These are phyloP conservation scores for Sordaria brevicollis DNA, from an alignment of 495 filamentous ascomycete genomes.

Conservation along the genomic window DNA sequence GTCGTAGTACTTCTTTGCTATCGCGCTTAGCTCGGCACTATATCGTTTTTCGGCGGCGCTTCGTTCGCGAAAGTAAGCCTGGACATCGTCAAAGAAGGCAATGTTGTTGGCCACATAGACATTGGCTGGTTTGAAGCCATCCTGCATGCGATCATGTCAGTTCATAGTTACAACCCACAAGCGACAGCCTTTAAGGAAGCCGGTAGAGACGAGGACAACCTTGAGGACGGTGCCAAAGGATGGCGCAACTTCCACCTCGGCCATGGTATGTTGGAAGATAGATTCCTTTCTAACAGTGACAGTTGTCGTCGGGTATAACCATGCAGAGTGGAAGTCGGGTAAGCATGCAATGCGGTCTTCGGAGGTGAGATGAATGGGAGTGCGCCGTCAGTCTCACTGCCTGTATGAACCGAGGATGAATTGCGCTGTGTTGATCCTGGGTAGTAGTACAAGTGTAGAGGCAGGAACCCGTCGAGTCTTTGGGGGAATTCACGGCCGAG, in stretches of 20 bases:
- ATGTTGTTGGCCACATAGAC: conserved; percentile 85
- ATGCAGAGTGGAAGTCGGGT: conserved; percentile 10
- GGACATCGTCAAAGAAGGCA: conserved; percentile 90
- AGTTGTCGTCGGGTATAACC: conserved; percentile 8
- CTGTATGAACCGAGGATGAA: not conserved
- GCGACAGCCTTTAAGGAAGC: not conserved
- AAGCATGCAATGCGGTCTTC: conserved; percentile 2
- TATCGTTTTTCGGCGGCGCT: conserved; percentile 95
- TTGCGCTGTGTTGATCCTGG: not conserved
- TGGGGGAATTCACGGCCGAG: not conserved
- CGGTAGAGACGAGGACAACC: conserved; percentile 37
- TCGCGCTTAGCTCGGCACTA: conserved; percentile 67
- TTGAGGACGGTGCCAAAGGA: conserved; percentile 87
- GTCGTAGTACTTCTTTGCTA: conserved; percentile 93
- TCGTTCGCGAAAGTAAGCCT: conserved; percentile 93
- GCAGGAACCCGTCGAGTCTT: not conserved
- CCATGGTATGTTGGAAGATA: conserved; percentile 42
- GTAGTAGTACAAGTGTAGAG: not conserved
- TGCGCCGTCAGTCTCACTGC: not conserved
- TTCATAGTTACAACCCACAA: not conserved
- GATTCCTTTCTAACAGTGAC: not conserved
- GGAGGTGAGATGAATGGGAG: not conserved
- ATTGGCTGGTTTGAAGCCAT: conserved; percentile 91
- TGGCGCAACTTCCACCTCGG: conserved; percentile 61
- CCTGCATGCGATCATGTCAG: conserved; percentile 37